These are phyloP conservation scores for Neonectria punicea DNA, from an alignment of 2,329 filamentous ascomycete genomes.

Conservation along the genomic window DNA sequence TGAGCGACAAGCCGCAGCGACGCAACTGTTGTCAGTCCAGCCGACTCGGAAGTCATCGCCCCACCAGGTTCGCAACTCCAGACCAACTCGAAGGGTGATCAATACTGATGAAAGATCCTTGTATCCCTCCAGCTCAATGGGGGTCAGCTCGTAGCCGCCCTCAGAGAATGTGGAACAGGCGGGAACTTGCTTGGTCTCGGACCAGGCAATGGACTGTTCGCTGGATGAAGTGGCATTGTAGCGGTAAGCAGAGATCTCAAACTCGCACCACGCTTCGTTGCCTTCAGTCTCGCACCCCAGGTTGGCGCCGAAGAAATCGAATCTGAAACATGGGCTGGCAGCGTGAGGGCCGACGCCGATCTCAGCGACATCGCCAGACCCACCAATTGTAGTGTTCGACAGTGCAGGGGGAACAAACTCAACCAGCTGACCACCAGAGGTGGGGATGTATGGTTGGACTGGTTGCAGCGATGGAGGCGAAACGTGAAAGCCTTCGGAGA, in stretches of 20 bases:
- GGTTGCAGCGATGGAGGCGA: constrained; percentile 48
- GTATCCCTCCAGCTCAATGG: constrained; percentile 51
- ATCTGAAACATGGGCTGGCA: constrained; percentile 51
- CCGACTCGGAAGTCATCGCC: constrained; percentile 53
- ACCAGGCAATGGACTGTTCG: constrained; percentile 54
- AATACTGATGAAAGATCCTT: constrained; percentile 52
- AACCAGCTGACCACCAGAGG: constrained; percentile 53
- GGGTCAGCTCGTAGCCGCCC: constrained; percentile 49
- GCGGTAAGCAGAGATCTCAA: constrained; percentile 54
- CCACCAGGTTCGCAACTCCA: constrained; percentile 54
- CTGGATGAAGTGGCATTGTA: constrained; percentile 46
- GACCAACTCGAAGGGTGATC: constrained; percentile 51
- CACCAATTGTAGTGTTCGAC: constrained; percentile 37
- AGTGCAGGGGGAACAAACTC: constrained; percentile 53
- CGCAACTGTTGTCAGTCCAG: constrained; percentile 55
- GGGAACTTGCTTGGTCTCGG: constrained; percentile 52
- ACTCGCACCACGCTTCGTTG: constrained; percentile 52
- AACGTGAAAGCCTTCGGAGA: constrained; percentile 54
- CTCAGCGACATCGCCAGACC: constrained; percentile 50
- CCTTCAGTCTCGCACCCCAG: constrained; percentile 52
- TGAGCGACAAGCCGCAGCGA: constrained; percentile 50
- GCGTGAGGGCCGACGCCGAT: constrained; percentile 53
- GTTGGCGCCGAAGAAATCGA: constrained; percentile 52
- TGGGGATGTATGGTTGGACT: constrained; percentile 48
- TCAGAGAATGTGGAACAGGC: constrained; percentile 49